Conservation (phyloP, 2,329 filamentous ascomycete species). For the Fusarium keratoplasticum region DNA sequence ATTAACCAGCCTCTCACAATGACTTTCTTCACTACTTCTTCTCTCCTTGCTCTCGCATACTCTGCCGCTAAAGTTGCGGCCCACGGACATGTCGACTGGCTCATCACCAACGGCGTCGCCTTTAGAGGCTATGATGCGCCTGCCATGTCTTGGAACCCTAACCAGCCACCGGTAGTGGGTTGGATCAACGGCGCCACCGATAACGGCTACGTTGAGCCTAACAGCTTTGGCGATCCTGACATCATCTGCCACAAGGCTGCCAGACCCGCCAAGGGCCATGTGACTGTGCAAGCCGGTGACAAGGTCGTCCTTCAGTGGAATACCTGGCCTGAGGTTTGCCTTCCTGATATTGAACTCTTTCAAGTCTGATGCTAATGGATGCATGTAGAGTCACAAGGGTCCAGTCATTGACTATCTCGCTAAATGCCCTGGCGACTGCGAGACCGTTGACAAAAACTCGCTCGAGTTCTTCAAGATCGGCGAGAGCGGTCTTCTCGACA, state of each 20-base stretch:
- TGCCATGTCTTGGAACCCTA: slow-evolving; percentile 38
- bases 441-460: slow-evolving; percentile 61
- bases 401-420: slow-evolving; percentile 75
- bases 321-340: slow-evolving; percentile 52
- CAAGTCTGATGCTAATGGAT: background rate
- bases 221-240: slow-evolving; percentile 52
- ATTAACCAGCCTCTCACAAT: slow-evolving; percentile 8
- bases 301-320: slow-evolving; percentile 56
- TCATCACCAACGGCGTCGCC: slow-evolving; percentile 37
- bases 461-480: slow-evolving; percentile 75
- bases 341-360: background rate
- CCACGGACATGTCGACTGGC: slow-evolving; percentile 43
- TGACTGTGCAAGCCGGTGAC: slow-evolving; percentile 54
- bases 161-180: slow-evolving; percentile 33
- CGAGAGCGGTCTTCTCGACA: slow-evolving; percentile 62
- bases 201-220: slow-evolving; percentile 63
- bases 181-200: slow-evolving; percentile 47
- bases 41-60: background rate
- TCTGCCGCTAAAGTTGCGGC: slow-evolving; percentile 6
- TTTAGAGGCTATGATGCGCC: slow-evolving; percentile 40
- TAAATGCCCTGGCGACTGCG: slow-evolving; percentile 67
- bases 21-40: background rate
- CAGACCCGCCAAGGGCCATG: slow-evolving; percentile 51
- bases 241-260: slow-evolving; percentile 61
- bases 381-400: slow-evolving; percentile 51